A percentile compares a stretch with the other conserved stretches of the same genome.
These are phyloP conservation scores for Pseudonitzschia multistriata DNA, from an alignment of 108 stramenopile genomes.

Conservation along the genomic window DNA sequence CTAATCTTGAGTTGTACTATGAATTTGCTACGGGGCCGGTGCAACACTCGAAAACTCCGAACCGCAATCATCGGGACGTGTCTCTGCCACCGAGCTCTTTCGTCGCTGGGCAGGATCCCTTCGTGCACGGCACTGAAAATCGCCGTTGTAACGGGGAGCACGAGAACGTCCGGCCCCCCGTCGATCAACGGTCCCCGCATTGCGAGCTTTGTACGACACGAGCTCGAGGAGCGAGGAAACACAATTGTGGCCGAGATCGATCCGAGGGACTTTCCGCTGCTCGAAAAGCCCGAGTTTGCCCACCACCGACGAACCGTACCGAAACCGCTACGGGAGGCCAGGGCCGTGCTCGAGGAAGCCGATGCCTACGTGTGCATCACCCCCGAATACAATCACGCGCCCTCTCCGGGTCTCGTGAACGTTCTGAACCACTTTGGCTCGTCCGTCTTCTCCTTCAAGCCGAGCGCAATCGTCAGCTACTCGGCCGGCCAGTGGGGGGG, in stretches of 20 bases:
- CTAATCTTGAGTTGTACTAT: background rate
- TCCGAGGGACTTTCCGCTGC: conserved; percentile 44
- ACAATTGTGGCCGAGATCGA: conserved; percentile 40
- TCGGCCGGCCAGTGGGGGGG: conserved; percentile 86
- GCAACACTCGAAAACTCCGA: background rate
- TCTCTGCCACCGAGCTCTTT: conserved; percentile 7
- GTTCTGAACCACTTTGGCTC: conserved; percentile 80
- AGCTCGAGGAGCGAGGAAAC: conserved; percentile 49
- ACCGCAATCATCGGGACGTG: background rate
- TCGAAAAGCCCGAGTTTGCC: conserved; percentile 71
- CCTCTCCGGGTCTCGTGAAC: conserved; percentile 68
- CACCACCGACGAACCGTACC: conserved; percentile 49
- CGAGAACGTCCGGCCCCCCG: conserved; percentile 56
- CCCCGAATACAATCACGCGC: conserved; percentile 87
- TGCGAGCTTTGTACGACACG: conserved; percentile 32
- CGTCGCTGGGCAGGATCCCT: background rate
- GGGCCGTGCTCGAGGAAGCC: conserved; percentile 41
- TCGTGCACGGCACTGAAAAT: conserved; percentile 33
- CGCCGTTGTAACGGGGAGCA: conserved; percentile 59
- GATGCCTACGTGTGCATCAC: conserved; percentile 74
- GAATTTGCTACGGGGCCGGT: background rate
- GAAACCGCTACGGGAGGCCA: conserved; percentile 32
- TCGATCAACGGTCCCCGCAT: conserved; percentile 65
- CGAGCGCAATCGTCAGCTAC: conserved; percentile 71
- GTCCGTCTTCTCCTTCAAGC: conserved; percentile 65